These are phyloP conservation scores for Coleophoma cylindrospora DNA, from an alignment of 2,329 filamentous ascomycete genomes.

Conservation along the genomic window DNA sequence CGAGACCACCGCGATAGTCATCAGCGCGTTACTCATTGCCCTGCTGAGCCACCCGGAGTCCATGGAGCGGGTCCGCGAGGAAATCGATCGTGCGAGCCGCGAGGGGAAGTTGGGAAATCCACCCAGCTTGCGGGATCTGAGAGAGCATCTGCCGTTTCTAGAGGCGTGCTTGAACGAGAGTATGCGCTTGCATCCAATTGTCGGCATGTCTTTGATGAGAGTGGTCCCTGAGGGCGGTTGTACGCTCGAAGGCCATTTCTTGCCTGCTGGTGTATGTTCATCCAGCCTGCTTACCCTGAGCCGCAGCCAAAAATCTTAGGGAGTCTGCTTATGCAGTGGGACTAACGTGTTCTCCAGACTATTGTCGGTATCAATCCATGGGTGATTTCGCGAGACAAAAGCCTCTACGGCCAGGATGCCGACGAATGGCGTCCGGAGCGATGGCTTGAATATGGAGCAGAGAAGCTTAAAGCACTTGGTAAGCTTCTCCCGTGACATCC, in stretches of 20 bases:
- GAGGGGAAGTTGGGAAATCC: conserved; percentile 5
- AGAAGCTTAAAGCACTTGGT: conserved; percentile 8
- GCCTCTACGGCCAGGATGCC: conserved; percentile 45
- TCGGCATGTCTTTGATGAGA: conserved; percentile 37
- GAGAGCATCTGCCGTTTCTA: conserved; percentile 34
- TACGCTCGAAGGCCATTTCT: conserved; percentile 19
- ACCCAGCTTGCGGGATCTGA: conserved; percentile 7
- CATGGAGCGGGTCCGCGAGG: conserved; percentile 22
- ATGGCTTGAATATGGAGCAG: conserved; percentile 38
- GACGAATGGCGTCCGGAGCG: conserved; percentile 48
- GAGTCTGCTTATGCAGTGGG: neutral
- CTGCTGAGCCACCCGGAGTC: conserved; percentile 12
- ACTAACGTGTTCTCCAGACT: conserved; percentile 10
- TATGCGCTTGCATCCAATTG: conserved; percentile 38
- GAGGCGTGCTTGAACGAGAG: conserved; percentile 42
- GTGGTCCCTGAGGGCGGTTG: conserved; percentile 26
- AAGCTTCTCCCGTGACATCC: neutral
- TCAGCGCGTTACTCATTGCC: conserved; percentile 15
- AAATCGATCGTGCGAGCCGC: conserved; percentile 21
- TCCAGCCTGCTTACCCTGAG: neutral
- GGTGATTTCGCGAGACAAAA: conserved; percentile 43
- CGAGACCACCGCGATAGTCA: conserved; percentile 40
- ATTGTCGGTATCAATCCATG: conserved; percentile 49
- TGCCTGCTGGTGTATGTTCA: conserved; percentile 43
- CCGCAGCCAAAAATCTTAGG: neutral